Base-by-base conservation (phyloP, 2,329 filamentous ascomycete genomes). In the Ophiocordyceps unilateralis region DNA sequence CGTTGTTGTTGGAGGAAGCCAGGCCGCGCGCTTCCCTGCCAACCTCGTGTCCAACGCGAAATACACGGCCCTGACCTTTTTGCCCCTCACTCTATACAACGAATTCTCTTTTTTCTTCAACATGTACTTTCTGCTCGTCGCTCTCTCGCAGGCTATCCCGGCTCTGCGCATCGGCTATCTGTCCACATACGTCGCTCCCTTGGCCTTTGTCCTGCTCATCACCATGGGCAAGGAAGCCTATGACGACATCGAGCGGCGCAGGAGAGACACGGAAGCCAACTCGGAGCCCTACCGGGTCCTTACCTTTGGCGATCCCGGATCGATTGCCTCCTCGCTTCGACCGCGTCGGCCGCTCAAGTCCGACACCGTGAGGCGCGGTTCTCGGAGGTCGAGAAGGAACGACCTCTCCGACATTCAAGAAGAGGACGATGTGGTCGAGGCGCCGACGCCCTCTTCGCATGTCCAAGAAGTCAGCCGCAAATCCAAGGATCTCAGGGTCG, bases 91-190 rank as follows among this genome's bases (percentile, higher is more conserved):
- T 0, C 69, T 98, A 20, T 98, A 95, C 64, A 96, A 96, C 64
- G 91, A 98, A 58, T 98, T 98, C 59, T 95, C 89, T 46, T 98
- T 96, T 68, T 98, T 98, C 65, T 94, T 98, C 71, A 98, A 98
- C 71, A 85, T 96, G 69, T 98, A 98, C 60, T 98, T 98, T 60
- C 69, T 98, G 44, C 77, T 96, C 22, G 91, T 98, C 41, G 93
- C 91, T 7, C 64, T 96, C 41, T 96, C 89, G 32, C 91, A 98
- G 63, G 80, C 86, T 38, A 88, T 98, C 54, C 88, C 87, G 4
- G 75, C 83, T 20, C 65, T 98, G 43, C 78, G 87, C 43, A 95
- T 98, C 50, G 91, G 91, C 44, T 96, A 95, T 59, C 73, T 98
- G 47, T 84, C 84, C 24, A 96, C 91, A 2, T 98, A 98, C 54